Evolutionary conservation across 768 basidiomycete genomes (phyloP).

Genomic region (Naganishia randhawae): DNA sequence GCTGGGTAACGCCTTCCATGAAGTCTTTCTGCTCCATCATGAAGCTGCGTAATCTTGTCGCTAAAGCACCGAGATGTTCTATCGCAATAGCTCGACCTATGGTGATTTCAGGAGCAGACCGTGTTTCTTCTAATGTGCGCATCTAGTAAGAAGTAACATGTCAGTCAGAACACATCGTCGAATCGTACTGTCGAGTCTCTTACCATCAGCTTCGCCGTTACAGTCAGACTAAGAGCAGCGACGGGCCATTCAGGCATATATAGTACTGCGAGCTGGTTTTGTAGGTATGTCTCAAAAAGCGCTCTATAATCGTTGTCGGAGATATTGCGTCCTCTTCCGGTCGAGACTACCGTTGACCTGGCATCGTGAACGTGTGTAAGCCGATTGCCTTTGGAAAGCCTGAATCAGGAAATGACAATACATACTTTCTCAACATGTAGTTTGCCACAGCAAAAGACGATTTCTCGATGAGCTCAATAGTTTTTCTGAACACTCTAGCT

Average conservation of each 20-base stretch:
- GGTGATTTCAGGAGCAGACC: slow-evolving; percentile 67
- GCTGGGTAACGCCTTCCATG: background rate
- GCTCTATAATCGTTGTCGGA: slow-evolving; percentile 67
- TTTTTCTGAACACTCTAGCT: slow-evolving; percentile 51
- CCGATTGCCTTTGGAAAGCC: no score
- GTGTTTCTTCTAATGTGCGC: slow-evolving; percentile 74
- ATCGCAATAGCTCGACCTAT: slow-evolving; percentile 83
- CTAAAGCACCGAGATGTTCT: slow-evolving; percentile 91
- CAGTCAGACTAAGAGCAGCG: slow-evolving; percentile 71
- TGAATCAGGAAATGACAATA: background rate
- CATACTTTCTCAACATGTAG: slow-evolving; percentile 20
- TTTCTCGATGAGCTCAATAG: slow-evolving; percentile 20
- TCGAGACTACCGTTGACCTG: slow-evolving; percentile 12
- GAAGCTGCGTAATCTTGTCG: slow-evolving; percentile 61
- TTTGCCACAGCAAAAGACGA: slow-evolving; percentile 16
- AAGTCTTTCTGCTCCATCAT: background rate
- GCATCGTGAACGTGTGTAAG: background rate
- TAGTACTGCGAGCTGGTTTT: slow-evolving; percentile 78
- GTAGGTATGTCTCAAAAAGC: slow-evolving; percentile 85
- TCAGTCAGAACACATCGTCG: background rate
- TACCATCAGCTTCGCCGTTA: slow-evolving; percentile 83
- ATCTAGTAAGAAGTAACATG: slow-evolving; percentile 56
- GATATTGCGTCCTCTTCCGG: slow-evolving; percentile 18
- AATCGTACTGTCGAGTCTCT: slow-evolving; percentile 29
- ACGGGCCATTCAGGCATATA: slow-evolving; percentile 99